Evolutionary conservation across 495 filamentous ascomycete genomes (phyloP), one percentile per base, ranked within the genome.

Genomic region (Aspergillus bertholletiae): DNA sequence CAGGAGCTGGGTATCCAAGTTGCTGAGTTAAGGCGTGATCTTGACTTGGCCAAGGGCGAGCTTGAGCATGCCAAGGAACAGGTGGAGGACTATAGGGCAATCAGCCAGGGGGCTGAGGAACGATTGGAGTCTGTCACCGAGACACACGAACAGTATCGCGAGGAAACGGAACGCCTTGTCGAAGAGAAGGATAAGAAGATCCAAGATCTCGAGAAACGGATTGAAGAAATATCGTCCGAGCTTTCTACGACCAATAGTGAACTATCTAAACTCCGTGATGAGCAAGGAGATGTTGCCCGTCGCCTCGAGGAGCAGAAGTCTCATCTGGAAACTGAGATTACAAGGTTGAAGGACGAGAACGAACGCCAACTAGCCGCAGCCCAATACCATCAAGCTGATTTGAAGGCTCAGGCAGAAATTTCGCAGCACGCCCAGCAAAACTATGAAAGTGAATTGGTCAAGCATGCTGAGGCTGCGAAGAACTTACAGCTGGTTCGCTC

Each of bases 391-490:
- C 89, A 93, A 69, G 88, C 92, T 51, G 92, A 97, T 61, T 75
- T 97, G 18, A 90, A 93, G 49, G 88, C 88, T 1, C 95, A 99
- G 70, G 92, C 92, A 21, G 86, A 91, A 22, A 99, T 99, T 65
- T 88, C 95, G 3, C 83, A 89, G 50, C 88, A 89, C 64, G 92
- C 94, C 7, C 95, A 97, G 66, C 86, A 95, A 58, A 91, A 93
- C 56, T 99, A 99, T 61, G 95, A 99, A 66, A 83, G 80, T 48
- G 95, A 97, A 61, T 79, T 97, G 1, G 83, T 96, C 61, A 96
- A 92, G 68, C 95, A 99, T 65, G 92, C 91, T 3, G 90, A 96
- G 55, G 93, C 95, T 15, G 89, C 92, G 1, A 90, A 90, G 70
- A 78, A 82, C 18, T 70, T 97, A 22, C 90, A 95, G 54, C 79